Conservation (phyloP, 768 basidiomycete genomes). For the Holtermanniella nyarrowii region DNA sequence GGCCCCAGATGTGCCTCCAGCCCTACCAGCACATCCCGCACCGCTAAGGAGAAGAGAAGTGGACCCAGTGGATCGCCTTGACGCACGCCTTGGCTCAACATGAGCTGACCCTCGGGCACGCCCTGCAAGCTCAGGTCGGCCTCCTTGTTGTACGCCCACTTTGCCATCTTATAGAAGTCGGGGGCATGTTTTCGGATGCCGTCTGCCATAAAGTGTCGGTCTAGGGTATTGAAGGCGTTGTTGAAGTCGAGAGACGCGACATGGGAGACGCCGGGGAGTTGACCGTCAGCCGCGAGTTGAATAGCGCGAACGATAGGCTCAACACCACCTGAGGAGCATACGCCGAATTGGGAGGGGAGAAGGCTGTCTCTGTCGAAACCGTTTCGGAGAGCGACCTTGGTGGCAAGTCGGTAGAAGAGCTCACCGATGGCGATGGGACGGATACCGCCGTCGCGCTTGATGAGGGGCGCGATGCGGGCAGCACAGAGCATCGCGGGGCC, state of each 20-base stretch:
- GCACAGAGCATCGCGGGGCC: slow-evolving; percentile 10
- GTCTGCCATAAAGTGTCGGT: not conserved
- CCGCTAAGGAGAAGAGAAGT: slow-evolving; percentile 15
- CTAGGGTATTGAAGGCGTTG: slow-evolving; percentile 23
- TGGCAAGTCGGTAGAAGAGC: slow-evolving; percentile 13
- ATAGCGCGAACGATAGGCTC: slow-evolving; percentile 12
- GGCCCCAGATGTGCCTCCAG: slow-evolving; percentile 5
- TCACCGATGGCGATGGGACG: slow-evolving; percentile 26
- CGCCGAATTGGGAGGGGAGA: slow-evolving; percentile 11
- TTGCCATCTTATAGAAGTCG: slow-evolving; percentile 2
- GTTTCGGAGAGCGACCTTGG: slow-evolving; percentile 10
- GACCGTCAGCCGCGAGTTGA: slow-evolving; percentile 7
- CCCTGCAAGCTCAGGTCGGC: slow-evolving; percentile 1
- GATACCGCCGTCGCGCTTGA: slow-evolving; percentile 12
- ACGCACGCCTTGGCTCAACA: slow-evolving; percentile 15
- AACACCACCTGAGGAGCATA: slow-evolving; percentile 8
- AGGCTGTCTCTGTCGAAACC: slow-evolving; percentile 4
- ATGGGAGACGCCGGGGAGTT: slow-evolving; percentile 4
- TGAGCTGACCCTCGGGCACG: not conserved
- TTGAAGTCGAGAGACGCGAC: slow-evolving; percentile 14
- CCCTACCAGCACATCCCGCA: slow-evolving; percentile 2
- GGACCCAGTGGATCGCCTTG: slow-evolving; percentile 25
- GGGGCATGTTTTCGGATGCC: slow-evolving; percentile 12
- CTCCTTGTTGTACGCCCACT: slow-evolving; percentile 3
- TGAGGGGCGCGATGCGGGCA: slow-evolving; percentile 13